These are phyloP conservation scores for Solanum clarkiae DNA, from an alignment of 257 asterid genomes.

Conservation along the genomic window DNA sequence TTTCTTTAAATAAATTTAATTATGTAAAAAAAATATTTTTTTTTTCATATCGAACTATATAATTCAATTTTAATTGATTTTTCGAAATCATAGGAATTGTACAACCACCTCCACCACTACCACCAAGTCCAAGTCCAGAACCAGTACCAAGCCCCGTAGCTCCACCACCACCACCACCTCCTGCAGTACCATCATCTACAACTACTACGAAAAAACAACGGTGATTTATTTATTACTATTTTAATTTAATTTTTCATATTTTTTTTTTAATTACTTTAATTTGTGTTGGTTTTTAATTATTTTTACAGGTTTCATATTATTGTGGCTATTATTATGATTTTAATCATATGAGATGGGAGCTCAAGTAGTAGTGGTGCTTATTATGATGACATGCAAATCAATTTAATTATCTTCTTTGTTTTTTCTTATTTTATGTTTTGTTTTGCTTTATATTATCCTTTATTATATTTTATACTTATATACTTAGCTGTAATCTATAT, in stretches of 20 bases:
- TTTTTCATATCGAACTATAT: neutral
- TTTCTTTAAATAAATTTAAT: neutral
- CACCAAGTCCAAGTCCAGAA: neutral
- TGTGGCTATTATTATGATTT: neutral
- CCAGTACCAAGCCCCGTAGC: constrained; percentile 14
- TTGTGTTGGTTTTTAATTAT: neutral
- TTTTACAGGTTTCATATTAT: neutral
- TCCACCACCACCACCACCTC: neutral
- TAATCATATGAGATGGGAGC: neutral
- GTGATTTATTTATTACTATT: neutral
- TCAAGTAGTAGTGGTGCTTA: neutral
- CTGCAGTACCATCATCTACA: neutral
- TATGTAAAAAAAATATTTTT: neutral
- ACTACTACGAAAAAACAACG: neutral
- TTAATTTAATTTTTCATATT: neutral
- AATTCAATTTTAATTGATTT: neutral
- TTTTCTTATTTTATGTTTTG: neutral
- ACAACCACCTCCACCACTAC: constrained; percentile 16
- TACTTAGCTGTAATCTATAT: neutral
- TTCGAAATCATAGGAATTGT: constrained; percentile 15
- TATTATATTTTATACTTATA: neutral
- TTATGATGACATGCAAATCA: neutral
- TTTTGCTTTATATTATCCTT: neutral
- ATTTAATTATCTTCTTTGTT: neutral
- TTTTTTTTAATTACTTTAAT: too few species aligned